Conservation (phyloP, 306 rosid species). For the Trifolium subterraneum region DNA sequence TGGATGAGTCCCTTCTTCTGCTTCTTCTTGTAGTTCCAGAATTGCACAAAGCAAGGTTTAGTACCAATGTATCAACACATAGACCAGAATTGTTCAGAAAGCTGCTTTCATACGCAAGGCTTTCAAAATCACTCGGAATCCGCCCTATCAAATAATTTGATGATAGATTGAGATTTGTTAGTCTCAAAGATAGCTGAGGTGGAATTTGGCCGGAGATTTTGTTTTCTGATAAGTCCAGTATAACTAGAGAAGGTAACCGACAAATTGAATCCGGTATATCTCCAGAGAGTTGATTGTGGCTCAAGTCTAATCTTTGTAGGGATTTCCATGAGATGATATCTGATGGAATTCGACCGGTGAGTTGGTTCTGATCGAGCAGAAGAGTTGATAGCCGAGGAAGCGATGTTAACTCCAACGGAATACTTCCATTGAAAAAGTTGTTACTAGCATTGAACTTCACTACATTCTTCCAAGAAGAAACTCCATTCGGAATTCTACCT, state of each 20-base stretch:
- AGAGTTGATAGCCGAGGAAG: slow-evolving; percentile 54
- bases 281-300: slow-evolving; percentile 60
- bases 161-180: slow-evolving; percentile 47
- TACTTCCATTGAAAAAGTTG: slow-evolving; percentile 60
- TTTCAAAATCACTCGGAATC: slow-evolving; percentile 55
- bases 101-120: slow-evolving; percentile 47
- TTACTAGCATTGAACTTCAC: slow-evolving; percentile 55
- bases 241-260: slow-evolving; percentile 48
- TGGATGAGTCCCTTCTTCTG: slow-evolving; percentile 50
- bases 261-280: slow-evolving; percentile 54
- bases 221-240: slow-evolving; percentile 69
- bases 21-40: slow-evolving; percentile 35
- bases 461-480: slow-evolving; percentile 57
- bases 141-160: slow-evolving; percentile 56
- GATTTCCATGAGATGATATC: slow-evolving; percentile 54
- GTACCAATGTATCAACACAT: slow-evolving; percentile 43
- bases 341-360: slow-evolving; percentile 54
- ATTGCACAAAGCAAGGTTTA: slow-evolving; percentile 53
- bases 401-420: slow-evolving; percentile 60
- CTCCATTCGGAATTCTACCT: slow-evolving; percentile 57
- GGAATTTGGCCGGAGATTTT: slow-evolving; percentile 69
- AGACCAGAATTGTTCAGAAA: slow-evolving; percentile 75
- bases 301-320: slow-evolving; percentile 47
- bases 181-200: slow-evolving; percentile 19
- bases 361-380: slow-evolving; percentile 56